A percentile compares a stretch with the other conserved stretches of the same genome.
These are phyloP conservation scores for Lasiodiplodia hormozganensis DNA, from an alignment of 2,329 filamentous ascomycete genomes.

Conservation along the genomic window DNA sequence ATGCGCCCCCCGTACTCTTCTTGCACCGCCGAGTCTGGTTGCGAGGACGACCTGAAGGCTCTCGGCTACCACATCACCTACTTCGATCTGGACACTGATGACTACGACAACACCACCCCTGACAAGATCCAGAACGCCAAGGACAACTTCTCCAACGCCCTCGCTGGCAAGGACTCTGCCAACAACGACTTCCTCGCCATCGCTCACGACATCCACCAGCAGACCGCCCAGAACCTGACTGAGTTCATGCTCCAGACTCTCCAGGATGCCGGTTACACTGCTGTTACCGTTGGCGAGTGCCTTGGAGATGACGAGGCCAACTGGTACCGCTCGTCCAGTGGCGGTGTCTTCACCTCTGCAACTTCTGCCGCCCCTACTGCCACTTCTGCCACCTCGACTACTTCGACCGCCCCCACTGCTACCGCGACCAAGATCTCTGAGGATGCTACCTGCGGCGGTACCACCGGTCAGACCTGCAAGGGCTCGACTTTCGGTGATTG, in stretches of 20 bases:
- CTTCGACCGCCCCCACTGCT: conserved; percentile 29
- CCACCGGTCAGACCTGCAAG: conserved; percentile 28
- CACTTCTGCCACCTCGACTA: conserved; percentile 39
- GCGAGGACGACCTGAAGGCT: conserved; percentile 48
- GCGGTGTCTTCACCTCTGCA: conserved; percentile 25
- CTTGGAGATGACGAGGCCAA: conserved; percentile 53
- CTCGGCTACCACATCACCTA: conserved; percentile 68
- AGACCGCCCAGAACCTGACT: conserved; percentile 54
- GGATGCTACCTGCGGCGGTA: conserved; percentile 37
- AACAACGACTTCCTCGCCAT: conserved; percentile 58
- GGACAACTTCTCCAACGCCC: conserved; percentile 58
- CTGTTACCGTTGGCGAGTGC: conserved; percentile 57
- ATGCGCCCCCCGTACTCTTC: conserved; percentile 59
- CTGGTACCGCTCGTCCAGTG: conserved; percentile 53
- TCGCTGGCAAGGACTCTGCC: conserved; percentile 43
- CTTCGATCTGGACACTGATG: conserved; percentile 67
- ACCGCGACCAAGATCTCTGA: conserved; percentile 32
- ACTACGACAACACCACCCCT: conserved; percentile 64
- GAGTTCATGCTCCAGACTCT: conserved; percentile 53
- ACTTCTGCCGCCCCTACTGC: conserved; percentile 42
- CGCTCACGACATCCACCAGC: conserved; percentile 57
- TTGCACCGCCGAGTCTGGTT: conserved; percentile 50
- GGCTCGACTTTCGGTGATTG: conserved; percentile 33
- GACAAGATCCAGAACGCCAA: conserved; percentile 60
- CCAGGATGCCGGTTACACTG: conserved; percentile 49